Conservation (phyloP, 148 eudicot genomes). For the Vaccinium vitisidaea region DNA sequence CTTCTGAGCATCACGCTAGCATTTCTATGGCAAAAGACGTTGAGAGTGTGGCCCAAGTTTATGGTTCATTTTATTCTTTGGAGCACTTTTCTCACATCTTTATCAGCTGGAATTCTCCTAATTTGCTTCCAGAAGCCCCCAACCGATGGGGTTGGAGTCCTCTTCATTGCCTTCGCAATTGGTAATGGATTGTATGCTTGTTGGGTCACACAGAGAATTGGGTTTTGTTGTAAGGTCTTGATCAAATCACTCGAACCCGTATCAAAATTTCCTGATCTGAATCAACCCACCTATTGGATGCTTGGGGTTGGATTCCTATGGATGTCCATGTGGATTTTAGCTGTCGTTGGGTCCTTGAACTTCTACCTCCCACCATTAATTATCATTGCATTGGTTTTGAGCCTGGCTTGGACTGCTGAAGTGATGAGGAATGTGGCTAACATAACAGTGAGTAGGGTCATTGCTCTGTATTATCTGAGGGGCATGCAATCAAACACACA, state of each 20-base stretch:
- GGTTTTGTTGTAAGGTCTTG: constrained; percentile 59
- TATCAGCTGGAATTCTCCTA: constrained; percentile 81
- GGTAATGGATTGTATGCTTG: constrained; percentile 91
- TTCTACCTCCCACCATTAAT: constrained; percentile 65
- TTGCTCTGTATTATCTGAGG: constrained; percentile 80
- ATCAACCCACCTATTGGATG: constrained; percentile 81
- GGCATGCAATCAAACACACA: constrained; percentile 88
- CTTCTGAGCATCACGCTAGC: constrained; percentile 75
- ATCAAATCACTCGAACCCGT: constrained; percentile 79
- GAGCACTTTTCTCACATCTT: constrained; percentile 65
- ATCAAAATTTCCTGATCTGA: constrained; percentile 63
- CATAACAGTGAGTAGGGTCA: constrained; percentile 80
- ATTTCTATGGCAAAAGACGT: constrained; percentile 76
- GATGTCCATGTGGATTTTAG: constrained; percentile 89
- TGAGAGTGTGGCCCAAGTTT: constrained; percentile 74
- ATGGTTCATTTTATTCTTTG: constrained; percentile 90
- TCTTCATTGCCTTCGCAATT: constrained; percentile 60
- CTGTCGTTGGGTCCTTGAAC: constrained; percentile 83
- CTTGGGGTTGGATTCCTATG: constrained; percentile 75
- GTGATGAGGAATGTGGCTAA: constrained; percentile 97
- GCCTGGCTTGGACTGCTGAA: constrained; percentile 86
- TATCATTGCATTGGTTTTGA: constrained; percentile 57
- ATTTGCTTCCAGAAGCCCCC: constrained; percentile 83
- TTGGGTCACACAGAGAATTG: constrained; percentile 77
- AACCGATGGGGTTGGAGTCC: constrained; percentile 71